These are phyloP conservation scores for Pseudomassariella vexata DNA, from an alignment of 2,329 filamentous ascomycete genomes.

Conservation along the genomic window DNA sequence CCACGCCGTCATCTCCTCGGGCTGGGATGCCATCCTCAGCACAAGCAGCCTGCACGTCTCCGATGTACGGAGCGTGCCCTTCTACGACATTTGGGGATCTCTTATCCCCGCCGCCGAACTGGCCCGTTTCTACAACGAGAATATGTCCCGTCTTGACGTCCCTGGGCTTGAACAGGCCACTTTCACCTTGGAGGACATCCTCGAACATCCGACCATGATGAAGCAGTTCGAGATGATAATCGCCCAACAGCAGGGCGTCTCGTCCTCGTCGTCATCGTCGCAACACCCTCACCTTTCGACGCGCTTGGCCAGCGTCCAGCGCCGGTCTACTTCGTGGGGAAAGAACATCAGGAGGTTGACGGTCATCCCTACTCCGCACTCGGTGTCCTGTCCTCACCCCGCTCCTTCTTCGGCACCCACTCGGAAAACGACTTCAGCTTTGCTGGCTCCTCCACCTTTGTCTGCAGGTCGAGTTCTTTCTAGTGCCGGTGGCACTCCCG, in stretches of 20 bases:
- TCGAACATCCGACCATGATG: slow-evolving; percentile 44
- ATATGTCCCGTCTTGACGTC: slow-evolving; percentile 30
- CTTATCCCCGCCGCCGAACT: slow-evolving; percentile 43
- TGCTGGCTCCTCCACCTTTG: neutral
- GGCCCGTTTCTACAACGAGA: slow-evolving; percentile 36
- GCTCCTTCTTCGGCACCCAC: too few species aligned
- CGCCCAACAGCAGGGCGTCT: slow-evolving; percentile 17
- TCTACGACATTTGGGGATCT: slow-evolving; percentile 46
- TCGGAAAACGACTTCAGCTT: neutral
- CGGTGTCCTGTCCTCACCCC: too few species aligned
- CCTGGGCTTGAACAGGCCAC: slow-evolving; percentile 28
- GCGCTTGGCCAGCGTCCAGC: slow-evolving; percentile 12
- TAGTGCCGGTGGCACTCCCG: too few species aligned
- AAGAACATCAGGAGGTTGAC: slow-evolving; percentile 18
- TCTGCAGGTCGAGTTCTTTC: too few species aligned
- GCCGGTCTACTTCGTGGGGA: too few species aligned
- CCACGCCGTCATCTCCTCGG: slow-evolving; percentile 33
- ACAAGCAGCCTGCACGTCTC: slow-evolving; percentile 31
- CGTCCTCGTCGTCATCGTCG: slow-evolving; percentile 12
- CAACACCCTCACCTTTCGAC: slow-evolving; percentile 15
- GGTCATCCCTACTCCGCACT: slow-evolving; percentile 5
- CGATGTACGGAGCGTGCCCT: slow-evolving; percentile 38
- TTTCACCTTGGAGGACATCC: slow-evolving; percentile 40
- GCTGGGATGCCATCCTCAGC: slow-evolving; percentile 40
- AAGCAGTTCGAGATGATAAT: slow-evolving; percentile 38